Conservation (phyloP, 176 grass and related monocot species). For the Melocanna baccifera region DNA sequence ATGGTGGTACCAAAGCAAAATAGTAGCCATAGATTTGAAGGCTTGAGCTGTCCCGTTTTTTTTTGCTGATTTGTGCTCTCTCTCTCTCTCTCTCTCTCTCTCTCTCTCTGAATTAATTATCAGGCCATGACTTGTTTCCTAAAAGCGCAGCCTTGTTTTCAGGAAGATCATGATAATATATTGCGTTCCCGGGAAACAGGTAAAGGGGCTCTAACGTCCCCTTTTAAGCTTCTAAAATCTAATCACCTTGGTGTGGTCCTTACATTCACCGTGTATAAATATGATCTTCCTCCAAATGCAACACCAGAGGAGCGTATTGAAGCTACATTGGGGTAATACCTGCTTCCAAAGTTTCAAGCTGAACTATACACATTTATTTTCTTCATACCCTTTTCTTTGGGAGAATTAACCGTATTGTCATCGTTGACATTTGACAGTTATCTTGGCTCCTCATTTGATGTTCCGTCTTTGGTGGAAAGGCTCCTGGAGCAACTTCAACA, state of each 20-base stretch:
- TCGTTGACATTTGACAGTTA: constrained; percentile 50
- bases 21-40: neutral
- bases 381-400: neutral
- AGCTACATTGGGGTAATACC: constrained; percentile 64
- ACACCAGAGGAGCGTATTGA: constrained; percentile 53
- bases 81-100: neutral
- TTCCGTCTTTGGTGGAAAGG: constrained; percentile 76
- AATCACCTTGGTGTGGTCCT: constrained; percentile 78
- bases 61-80: neutral
- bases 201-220: constrained; percentile 70
- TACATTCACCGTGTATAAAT: constrained; percentile 79
- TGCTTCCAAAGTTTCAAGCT: constrained; percentile 3
- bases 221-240: constrained; percentile 76
- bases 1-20: neutral
- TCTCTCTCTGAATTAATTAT: neutral
- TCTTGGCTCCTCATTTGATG: constrained; percentile 82
- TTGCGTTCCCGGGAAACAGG: constrained; percentile 62
- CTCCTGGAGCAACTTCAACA: constrained; percentile 80
- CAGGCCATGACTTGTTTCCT: neutral
- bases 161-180: constrained; percentile 81
- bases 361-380: neutral
- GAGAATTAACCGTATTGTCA: constrained; percentile 10
- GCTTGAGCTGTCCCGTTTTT: neutral
- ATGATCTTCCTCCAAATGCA: constrained; percentile 52
- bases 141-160: constrained; percentile 15